These are phyloP conservation scores for Thalia dealbata DNA, from an alignment of 176 grass and related monocot species.

Conservation along the genomic window DNA sequence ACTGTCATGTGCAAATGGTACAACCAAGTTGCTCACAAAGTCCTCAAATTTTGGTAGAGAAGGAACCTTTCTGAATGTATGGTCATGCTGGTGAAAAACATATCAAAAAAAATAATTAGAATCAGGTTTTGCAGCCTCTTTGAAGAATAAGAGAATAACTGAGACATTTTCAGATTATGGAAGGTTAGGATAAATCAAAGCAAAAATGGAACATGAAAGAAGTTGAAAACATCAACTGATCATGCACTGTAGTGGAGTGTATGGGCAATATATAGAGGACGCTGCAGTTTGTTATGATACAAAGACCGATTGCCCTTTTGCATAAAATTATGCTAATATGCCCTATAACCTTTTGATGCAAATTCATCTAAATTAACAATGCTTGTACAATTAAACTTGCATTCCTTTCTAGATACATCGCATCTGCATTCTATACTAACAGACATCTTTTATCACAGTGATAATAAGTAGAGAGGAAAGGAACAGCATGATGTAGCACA, in stretches of 20 bases:
- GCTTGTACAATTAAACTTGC: too few species aligned
- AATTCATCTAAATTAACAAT: too few species aligned
- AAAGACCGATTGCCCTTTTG: too few species aligned
- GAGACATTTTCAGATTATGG: background rate
- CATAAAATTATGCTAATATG: too few species aligned
- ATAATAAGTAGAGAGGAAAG: constrained; percentile 3
- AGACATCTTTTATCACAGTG: background rate
- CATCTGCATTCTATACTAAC: background rate
- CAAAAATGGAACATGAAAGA: background rate
- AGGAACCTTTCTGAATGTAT: constrained; percentile 34
- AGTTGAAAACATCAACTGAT: too few species aligned
- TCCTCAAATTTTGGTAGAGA: constrained; percentile 48
- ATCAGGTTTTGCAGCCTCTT: background rate
- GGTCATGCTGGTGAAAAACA: constrained; percentile 25
- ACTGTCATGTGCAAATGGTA: constrained; percentile 24
- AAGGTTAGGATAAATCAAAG: constrained; percentile 1
- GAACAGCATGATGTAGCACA: background rate
- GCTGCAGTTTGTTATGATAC: too few species aligned
- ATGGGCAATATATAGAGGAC: too few species aligned
- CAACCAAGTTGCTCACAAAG: constrained; percentile 46
- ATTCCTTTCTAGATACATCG: too few species aligned
- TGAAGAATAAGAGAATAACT: background rate
- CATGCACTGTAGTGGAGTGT: too few species aligned
- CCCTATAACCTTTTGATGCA: too few species aligned
- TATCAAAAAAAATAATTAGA: background rate